Evolutionary conservation across 495 filamentous ascomycete genomes (phyloP), one percentile per base, ranked within the genome.

Genomic region (Penicillium macrosclerotiorum): DNA sequence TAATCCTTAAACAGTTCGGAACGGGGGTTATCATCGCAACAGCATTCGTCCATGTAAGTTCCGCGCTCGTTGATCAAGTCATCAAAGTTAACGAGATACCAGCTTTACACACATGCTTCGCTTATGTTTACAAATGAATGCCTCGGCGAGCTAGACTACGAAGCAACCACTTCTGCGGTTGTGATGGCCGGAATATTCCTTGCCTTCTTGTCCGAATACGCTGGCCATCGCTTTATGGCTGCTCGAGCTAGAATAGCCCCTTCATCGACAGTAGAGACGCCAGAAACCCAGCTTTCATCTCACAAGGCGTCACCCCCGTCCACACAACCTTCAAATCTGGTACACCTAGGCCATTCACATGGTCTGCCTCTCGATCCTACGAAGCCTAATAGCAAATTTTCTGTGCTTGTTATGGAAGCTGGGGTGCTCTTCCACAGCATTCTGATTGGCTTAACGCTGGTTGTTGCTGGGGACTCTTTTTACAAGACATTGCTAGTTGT

Each of bases 381-480:
- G 0, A 45, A 47, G 18, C 65, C 65, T 17, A 63, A 65, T 52
- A 73, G 79, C 44, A 73, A 80, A 42, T 65, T 86, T 29, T 77
- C 74, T 25, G 78, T 86, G 7, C 36, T 75, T 11, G 79, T 88
- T 14, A 77, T 88, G 54, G 84, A 88, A 66, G 72, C 76, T 4
- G 84, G 84, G n/a, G 75, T 88, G 25, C 72, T 88, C 45, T 87
- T 88, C 62, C 83, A 88, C 65, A 85, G 82, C 2, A 74, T 87
- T 14, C 55, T 68, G 23, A 67, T 69, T 35, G 65, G 65, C 7
- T 34, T 69, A 4, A 69, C 65, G 0, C 54, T 69, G 3, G 65
- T 69, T 7, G 65, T 69, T 4, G 65, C 65, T 3, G 63, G 65
- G 5, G 63, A 69, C 57, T 67, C 62, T 8, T 68, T 68, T 24